Percentiles rank a stretch among this genome's conserved stretches.
Evolutionary conservation across 345 rosid genomes (phyloP).

Genomic region (Boechera retrofracta): DNA sequence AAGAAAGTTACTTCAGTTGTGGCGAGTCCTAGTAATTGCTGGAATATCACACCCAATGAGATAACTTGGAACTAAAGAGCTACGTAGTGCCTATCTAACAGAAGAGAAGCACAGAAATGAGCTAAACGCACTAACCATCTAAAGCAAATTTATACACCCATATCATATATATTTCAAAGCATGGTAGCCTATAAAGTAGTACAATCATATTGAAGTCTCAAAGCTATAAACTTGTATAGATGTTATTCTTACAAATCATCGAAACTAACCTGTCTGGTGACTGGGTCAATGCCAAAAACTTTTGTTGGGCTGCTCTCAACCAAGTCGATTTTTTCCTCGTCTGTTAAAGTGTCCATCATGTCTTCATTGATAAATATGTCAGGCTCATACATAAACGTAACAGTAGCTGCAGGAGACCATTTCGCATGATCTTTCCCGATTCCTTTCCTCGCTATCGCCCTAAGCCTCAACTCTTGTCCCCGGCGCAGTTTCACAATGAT

Average conservation of each 20-base stretch:
- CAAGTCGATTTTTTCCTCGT: slow-evolving; percentile 70
- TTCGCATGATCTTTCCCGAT: slow-evolving; percentile 97
- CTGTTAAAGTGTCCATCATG: slow-evolving; percentile 76
- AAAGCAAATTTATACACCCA: not conserved
- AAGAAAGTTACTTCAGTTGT: not conserved
- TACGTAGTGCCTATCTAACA: not conserved
- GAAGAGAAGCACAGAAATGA: not conserved
- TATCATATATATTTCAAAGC: not conserved
- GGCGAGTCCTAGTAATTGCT: not conserved
- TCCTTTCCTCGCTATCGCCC: slow-evolving; percentile 96
- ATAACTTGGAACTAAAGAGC: not conserved
- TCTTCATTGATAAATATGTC: slow-evolving; percentile 91
- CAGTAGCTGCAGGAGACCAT: slow-evolving; percentile 99
- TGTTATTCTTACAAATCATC: not conserved
- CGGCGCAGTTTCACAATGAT: slow-evolving; percentile 85
- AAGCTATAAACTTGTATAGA: slow-evolving; percentile 13
- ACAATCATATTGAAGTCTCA: not conserved
- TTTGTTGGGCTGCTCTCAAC: slow-evolving; percentile 93
- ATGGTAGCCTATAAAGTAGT: not conserved
- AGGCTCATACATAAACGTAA: slow-evolving; percentile 93
- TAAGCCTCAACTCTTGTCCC: slow-evolving; percentile 86
- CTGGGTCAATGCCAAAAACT: slow-evolving; percentile 74
- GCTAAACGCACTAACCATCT: not conserved
- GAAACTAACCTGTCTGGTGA: slow-evolving; percentile 65
- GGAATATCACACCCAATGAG: not conserved